These are phyloP conservation scores for Leishmania lainsoni DNA, from an alignment of 208 protist genomes.

Conservation along the genomic window DNA sequence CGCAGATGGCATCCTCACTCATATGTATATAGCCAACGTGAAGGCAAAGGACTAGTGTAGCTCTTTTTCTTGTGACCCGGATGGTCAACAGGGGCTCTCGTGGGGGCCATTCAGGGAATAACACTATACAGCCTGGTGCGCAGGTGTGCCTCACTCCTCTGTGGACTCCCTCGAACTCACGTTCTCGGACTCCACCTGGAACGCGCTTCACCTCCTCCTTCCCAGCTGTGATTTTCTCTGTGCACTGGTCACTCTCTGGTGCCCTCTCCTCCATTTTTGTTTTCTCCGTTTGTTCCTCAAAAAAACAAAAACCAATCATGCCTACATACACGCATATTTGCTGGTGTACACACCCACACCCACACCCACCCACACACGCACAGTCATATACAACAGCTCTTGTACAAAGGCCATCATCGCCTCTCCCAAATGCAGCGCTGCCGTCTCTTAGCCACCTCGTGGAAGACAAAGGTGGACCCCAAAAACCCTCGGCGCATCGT, in stretches of 20 bases:
- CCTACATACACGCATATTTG: no score
- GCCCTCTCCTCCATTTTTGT: neutral
- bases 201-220: neutral
- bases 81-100: neutral
- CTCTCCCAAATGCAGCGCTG: slow-evolving; percentile 35
- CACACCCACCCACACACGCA: neutral
- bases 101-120: neutral
- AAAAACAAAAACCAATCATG: no score
- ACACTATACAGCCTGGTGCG: neutral
- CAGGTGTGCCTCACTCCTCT: neutral
- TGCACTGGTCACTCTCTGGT: neutral
- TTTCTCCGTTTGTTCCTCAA: neutral
- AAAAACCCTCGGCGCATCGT: slow-evolving; percentile 55
- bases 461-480: slow-evolving; percentile 78
- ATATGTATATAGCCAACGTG: neutral
- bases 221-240: neutral
- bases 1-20: neutral
- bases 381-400: neutral
- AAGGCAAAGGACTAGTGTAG: neutral
- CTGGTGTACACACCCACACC: neutral
- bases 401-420: neutral
- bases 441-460: slow-evolving; percentile 47
- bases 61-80: neutral
- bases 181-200: neutral
- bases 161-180: neutral